These are phyloP conservation scores for Madurella mycetomatis DNA, from an alignment of 2,329 filamentous ascomycete species.

Conservation along the genomic window DNA sequence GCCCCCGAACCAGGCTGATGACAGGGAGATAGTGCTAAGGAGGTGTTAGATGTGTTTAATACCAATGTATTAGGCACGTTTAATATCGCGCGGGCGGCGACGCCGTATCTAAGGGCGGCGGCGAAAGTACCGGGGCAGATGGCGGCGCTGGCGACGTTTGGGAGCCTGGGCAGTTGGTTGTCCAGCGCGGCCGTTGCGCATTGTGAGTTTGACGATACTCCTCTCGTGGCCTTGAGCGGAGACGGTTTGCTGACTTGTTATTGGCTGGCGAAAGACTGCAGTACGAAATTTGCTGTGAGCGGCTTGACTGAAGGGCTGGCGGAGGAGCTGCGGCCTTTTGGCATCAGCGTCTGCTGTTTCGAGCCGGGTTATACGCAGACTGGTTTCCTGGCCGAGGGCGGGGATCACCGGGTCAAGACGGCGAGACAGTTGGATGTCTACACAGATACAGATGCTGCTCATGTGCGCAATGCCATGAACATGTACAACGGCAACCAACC, in stretches of 20 bases:
- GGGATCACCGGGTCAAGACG: constrained; percentile 20
- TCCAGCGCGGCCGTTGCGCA: constrained; percentile 30
- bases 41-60: constrained; percentile 40
- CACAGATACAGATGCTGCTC: constrained; percentile 11
- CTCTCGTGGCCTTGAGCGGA: neutral
- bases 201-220: constrained; percentile 19
- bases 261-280: constrained; percentile 26
- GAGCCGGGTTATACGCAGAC: constrained; percentile 39
- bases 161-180: constrained; percentile 42
- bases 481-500: constrained; percentile 38
- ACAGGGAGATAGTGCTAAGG: constrained; percentile 25
- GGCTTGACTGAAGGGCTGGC: constrained; percentile 42
- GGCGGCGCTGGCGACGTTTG: constrained; percentile 40
- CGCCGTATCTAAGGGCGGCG: constrained; percentile 42
- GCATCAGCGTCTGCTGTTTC: constrained; percentile 37
- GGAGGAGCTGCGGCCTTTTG: constrained; percentile 42
- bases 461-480: constrained; percentile 25
- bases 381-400: constrained; percentile 27
- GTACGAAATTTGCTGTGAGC: constrained; percentile 45
- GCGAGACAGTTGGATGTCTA: constrained; percentile 17
- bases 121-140: constrained; percentile 22
- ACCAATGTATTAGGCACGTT: constrained; percentile 52
- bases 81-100: constrained; percentile 44
- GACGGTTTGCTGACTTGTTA: neutral
- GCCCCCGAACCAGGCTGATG: neutral